phyloP scores from a whole-genome alignment of 139 green algal genomes.

The Micractinium sp. region DNA sequence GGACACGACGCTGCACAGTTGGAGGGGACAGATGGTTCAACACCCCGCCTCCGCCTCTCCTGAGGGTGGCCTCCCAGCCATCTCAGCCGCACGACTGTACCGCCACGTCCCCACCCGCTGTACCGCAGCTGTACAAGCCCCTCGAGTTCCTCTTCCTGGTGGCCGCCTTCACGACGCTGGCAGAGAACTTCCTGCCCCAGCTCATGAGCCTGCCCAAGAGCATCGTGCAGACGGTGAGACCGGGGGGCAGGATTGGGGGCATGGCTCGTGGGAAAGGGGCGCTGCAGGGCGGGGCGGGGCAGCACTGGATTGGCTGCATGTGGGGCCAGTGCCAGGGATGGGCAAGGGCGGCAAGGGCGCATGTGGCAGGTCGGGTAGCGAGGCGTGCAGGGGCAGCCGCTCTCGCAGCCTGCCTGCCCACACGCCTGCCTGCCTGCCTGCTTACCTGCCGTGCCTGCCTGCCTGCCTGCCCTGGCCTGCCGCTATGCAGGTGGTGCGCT shows the following conservation, averaged over 20 bases:
- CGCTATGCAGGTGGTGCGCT: slow-evolving; percentile 69
- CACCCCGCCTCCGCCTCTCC: too few species aligned
- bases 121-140: slow-evolving; percentile 84
- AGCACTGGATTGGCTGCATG: neutral
- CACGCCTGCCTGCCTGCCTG: too few species aligned
- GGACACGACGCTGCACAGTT: too few species aligned
- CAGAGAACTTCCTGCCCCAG: slow-evolving; percentile 87
- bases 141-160: slow-evolving; percentile 91
- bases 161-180: slow-evolving; percentile 86
- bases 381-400: too few species aligned
- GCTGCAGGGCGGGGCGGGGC: too few species aligned
- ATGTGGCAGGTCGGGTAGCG: too few species aligned
- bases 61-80: too few species aligned
- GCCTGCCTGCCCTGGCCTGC: slow-evolving; percentile 35
- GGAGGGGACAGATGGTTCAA: too few species aligned
- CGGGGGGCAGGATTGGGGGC: neutral
- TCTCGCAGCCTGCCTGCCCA: neutral
- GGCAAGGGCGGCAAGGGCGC: neutral
- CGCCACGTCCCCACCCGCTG: too few species aligned
- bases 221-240: slow-evolving; percentile 56
- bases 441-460: too few species aligned
- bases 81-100: neutral
- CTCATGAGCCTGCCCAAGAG: slow-evolving; percentile 81
- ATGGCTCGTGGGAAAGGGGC: too few species aligned
- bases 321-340: neutral